phyloP scores from a whole-genome alignment of 176 grass and related monocot genomes.

The Oryza glumipatula region DNA sequence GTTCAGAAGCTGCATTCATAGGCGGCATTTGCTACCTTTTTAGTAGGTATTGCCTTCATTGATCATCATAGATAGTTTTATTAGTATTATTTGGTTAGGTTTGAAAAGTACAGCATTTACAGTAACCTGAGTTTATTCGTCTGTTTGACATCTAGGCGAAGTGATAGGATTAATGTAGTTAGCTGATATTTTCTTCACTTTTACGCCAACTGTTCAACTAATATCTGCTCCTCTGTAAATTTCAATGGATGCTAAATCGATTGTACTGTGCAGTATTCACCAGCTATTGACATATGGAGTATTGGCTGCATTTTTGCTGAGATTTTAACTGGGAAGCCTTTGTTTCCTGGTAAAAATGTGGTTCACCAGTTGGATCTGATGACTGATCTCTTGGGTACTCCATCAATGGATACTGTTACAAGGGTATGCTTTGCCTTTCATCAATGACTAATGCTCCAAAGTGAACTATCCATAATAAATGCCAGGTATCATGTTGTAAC shows the following conservation, averaged over 20 bases:
- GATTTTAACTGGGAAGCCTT: constrained; percentile 88
- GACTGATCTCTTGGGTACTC: constrained; percentile 95
- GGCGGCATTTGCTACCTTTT: constrained; percentile 26
- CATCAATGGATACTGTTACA: constrained; percentile 79
- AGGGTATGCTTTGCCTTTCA: constrained; percentile 54
- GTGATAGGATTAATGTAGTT: constrained; percentile 27
- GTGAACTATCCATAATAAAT: constrained; percentile 33
- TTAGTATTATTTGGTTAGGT: constrained; percentile 21
- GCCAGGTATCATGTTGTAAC: constrained; percentile 27
- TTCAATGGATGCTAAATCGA: constrained; percentile 30
- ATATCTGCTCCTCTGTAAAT: constrained; percentile 3
- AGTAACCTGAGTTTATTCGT: constrained; percentile 23
- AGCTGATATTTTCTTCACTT: neutral
- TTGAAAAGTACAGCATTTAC: constrained; percentile 11
- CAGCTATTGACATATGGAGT: constrained; percentile 99
- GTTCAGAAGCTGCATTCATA: constrained; percentile 39
- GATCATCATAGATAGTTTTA: constrained; percentile 19
- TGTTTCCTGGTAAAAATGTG: constrained; percentile 99
- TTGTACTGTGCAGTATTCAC: constrained; percentile 84
- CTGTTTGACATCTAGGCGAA: constrained; percentile 15
- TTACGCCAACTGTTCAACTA: constrained; percentile 35
- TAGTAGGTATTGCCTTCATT: constrained; percentile 41
- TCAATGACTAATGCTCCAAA: constrained; percentile 30
- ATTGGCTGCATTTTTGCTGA: constrained; percentile 99
- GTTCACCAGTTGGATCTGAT: constrained; percentile 99